Evolutionary conservation across 2,329 filamentous ascomycete genomes (phyloP).

Genomic region (Pestalotiopsis sp.): DNA sequence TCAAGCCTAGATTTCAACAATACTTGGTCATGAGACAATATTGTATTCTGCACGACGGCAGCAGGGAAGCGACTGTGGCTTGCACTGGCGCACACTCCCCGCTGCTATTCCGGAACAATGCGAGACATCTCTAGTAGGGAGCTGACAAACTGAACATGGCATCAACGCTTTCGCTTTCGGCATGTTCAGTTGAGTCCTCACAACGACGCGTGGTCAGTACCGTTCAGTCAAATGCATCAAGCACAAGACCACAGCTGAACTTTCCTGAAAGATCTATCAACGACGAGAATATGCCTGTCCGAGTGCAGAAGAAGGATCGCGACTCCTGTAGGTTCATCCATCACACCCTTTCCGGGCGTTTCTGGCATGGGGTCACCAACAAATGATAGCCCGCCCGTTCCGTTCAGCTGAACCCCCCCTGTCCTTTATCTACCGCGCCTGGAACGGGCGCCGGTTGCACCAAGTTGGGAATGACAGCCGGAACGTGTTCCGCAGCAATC

Average conservation of each 20-base stretch:
- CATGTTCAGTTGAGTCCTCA: too few species aligned
- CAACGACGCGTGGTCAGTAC: too few species aligned
- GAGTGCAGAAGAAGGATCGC: neutral
- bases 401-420: neutral
- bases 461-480: neutral
- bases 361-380: neutral
- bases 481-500: neutral
- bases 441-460: neutral
- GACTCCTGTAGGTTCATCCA: neutral
- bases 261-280: too few species aligned
- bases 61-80: neutral
- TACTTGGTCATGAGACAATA: neutral
- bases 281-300: neutral
- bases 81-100: neutral
- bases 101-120: neutral
- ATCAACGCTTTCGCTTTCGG: too few species aligned
- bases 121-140: neutral
- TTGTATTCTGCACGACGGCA: neutral
- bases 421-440: neutral
- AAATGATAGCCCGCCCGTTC: neutral
- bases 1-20: neutral
- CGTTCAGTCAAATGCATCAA: too few species aligned
- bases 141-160: too few species aligned
- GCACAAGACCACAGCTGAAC: too few species aligned
- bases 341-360: neutral